Conservation (phyloP, 2,329 filamentous ascomycete species). For the Allantophomopsis lycopodina region DNA sequence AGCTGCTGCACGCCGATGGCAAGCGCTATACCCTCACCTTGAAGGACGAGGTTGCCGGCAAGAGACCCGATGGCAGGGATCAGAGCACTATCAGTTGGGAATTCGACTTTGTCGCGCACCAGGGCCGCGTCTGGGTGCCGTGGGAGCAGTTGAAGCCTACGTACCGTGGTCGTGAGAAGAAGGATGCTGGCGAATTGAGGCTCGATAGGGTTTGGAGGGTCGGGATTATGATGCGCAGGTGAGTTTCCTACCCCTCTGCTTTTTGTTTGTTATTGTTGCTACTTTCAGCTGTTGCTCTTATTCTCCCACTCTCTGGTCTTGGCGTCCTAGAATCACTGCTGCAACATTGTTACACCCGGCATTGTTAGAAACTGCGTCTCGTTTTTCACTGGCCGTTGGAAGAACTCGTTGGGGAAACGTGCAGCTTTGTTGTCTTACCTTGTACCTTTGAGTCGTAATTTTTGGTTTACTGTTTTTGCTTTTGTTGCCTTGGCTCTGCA, state of each 20-base stretch:
- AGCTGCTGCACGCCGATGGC: constrained; percentile 37
- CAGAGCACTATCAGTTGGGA: constrained; percentile 63
- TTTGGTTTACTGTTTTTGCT: too few species aligned
- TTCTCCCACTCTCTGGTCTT: too few species aligned
- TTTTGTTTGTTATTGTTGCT: constrained; percentile 3
- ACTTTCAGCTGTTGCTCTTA: too few species aligned
- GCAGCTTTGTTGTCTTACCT: too few species aligned
- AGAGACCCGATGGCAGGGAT: constrained; percentile 50
- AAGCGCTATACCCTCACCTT: constrained; percentile 63
- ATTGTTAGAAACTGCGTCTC: too few species aligned
- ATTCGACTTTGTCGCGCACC: constrained; percentile 42
- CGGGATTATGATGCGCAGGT: constrained; percentile 75
- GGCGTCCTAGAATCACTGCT: too few species aligned
- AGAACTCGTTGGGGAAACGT: too few species aligned
- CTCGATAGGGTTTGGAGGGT: constrained; percentile 47
- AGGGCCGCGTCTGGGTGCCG: constrained; percentile 34
- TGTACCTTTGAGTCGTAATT: too few species aligned
- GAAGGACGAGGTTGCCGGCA: constrained; percentile 52
- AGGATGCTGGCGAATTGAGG: constrained; percentile 46
- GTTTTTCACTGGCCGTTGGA: too few species aligned
- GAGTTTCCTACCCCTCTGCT: constrained; percentile 12
- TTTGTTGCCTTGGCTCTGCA: too few species aligned
- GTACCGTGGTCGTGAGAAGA: constrained; percentile 54
- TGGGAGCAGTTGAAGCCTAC: constrained; percentile 58
- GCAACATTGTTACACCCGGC: too few species aligned